A percentile compares a stretch with the other conserved stretches of the same genome.
Conservation (phyloP, 805 yeast genomes). For the Metschnikowia peoriensis region DNA sequence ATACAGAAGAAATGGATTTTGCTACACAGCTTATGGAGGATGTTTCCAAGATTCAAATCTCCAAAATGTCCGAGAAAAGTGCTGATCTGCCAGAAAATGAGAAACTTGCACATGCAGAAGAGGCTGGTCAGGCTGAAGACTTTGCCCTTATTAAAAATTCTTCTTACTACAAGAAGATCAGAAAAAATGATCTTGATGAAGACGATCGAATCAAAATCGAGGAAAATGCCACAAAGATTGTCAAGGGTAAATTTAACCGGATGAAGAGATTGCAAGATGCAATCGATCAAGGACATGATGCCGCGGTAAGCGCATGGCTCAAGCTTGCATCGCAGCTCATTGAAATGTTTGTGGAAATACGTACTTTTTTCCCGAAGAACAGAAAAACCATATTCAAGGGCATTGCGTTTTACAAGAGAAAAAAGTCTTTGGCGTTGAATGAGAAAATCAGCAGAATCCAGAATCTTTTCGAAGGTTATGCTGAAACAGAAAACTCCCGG, state of each 20-base stretch:
- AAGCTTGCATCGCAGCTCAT: slow-evolving; percentile 79
- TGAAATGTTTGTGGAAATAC: slow-evolving; percentile 75
- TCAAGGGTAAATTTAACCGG: slow-evolving; percentile 53
- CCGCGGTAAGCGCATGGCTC: slow-evolving; percentile 78
- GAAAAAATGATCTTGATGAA: slow-evolving; percentile 28
- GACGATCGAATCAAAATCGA: slow-evolving; percentile 54
- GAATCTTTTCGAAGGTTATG: slow-evolving; percentile 58
- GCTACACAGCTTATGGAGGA: slow-evolving; percentile 55
- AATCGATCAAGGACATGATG: slow-evolving; percentile 40
- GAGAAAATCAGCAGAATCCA: slow-evolving; percentile 70
- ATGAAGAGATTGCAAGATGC: slow-evolving; percentile 48
- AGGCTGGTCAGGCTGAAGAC: slow-evolving; percentile 13
- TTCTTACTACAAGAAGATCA: slow-evolving; percentile 11
- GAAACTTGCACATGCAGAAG: slow-evolving; percentile 7
- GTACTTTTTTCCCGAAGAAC: slow-evolving; percentile 76
- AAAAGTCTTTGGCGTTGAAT: slow-evolving; percentile 63
- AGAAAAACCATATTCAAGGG: slow-evolving; percentile 69
- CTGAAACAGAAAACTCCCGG: slow-evolving; percentile 27
- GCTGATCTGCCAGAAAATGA: slow-evolving; percentile 7
- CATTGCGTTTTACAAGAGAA: slow-evolving; percentile 58
- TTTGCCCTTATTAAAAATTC: slow-evolving; percentile 19
- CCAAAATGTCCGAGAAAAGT: background rate
- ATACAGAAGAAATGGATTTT: slow-evolving; percentile 57
- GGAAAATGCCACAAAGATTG: slow-evolving; percentile 54
- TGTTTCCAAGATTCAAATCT: slow-evolving; percentile 37